A percentile compares a stretch with the other conserved stretches of the same genome.
Evolutionary conservation across 2,329 filamentous ascomycete species (phyloP).

Genomic region (Phyllosticta capitalensis): DNA sequence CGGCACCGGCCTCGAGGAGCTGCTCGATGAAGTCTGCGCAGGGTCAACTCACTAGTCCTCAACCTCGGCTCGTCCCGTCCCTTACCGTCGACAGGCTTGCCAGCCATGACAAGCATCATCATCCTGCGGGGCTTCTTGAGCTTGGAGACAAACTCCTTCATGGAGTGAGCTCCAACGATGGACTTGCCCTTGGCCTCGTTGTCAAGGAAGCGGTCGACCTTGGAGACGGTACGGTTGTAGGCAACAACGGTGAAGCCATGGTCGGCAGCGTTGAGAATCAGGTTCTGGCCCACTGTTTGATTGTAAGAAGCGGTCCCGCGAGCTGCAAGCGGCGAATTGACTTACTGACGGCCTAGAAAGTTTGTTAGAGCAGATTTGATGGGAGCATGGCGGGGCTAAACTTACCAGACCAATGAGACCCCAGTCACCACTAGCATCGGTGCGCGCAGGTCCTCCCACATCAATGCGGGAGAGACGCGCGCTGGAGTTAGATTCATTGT

Average conservation of each 20-base stretch:
- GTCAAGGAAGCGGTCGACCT: constrained; percentile 88
- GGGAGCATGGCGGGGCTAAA: constrained; percentile 4
- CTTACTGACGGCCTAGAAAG: constrained; percentile 11
- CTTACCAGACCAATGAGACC: constrained; percentile 43
- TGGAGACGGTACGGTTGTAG: constrained; percentile 97
- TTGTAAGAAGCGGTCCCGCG: constrained; percentile 1
- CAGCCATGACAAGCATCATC: constrained; percentile 99
- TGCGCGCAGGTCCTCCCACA: constrained; percentile 14
- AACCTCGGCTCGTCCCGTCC: background rate
- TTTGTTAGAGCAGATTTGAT: background rate
- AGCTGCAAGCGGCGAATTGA: background rate
- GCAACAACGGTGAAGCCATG: constrained; percentile 88
- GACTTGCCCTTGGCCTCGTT: constrained; percentile 71
- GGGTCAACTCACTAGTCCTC: background rate
- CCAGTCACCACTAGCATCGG: constrained; percentile 34
- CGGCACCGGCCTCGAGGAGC: constrained; percentile 51
- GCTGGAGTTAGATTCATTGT: constrained; percentile 12
- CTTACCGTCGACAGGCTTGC: constrained; percentile 71
- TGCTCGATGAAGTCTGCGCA: constrained; percentile 81
- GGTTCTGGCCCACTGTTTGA: constrained; percentile 40
- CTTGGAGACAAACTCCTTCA: constrained; percentile 91
- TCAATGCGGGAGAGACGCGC: constrained; percentile 14
- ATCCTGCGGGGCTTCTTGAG: constrained; percentile 94
- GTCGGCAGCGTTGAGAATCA: constrained; percentile 47
- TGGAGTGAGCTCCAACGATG: constrained; percentile 79